phyloP scores from a whole-genome alignment of 495 filamentous ascomycete species.

The Neurospora terricola region DNA sequence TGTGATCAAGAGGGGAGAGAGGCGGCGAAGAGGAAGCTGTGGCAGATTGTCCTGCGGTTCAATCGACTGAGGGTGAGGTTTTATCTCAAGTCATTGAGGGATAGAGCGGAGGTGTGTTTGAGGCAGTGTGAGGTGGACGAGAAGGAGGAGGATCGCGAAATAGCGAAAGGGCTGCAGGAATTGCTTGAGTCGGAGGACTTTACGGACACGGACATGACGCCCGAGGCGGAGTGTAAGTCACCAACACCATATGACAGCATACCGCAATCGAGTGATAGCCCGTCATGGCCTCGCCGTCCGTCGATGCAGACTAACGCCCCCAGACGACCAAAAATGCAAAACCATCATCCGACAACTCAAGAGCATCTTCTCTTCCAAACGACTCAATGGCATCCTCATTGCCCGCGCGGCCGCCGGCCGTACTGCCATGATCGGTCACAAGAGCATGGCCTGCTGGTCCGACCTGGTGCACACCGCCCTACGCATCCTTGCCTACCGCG shows the following conservation, averaged over 20 bases:
- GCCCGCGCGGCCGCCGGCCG: not conserved
- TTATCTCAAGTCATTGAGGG: not conserved
- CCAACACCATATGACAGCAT: not conserved
- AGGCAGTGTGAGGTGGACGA: not conserved
- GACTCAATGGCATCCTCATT: not conserved
- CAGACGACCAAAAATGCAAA: not conserved
- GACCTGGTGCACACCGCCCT: slow-evolving; percentile 1
- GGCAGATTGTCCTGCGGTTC: not conserved
- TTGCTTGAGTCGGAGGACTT: not conserved
- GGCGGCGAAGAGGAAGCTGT: not conserved
- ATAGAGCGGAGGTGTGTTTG: not conserved
- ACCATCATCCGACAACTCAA: not conserved
- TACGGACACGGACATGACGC: not conserved
- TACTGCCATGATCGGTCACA: not conserved
- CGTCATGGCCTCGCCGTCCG: too few species aligned
- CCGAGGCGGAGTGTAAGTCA: not conserved
- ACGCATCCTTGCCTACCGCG: slow-evolving; percentile 5
- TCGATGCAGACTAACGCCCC: not conserved
- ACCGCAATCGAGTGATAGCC: too few species aligned
- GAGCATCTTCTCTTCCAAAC: not conserved
- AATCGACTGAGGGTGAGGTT: not conserved
- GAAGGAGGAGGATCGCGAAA: not conserved
- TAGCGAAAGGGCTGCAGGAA: not conserved
- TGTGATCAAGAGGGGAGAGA: not conserved
- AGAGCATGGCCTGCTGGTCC: slow-evolving; percentile 4